Percentiles rank a stretch among this genome's conserved stretches.
Conservation (phyloP, 768 basidiomycete genomes). For the Terana coerulea region DNA sequence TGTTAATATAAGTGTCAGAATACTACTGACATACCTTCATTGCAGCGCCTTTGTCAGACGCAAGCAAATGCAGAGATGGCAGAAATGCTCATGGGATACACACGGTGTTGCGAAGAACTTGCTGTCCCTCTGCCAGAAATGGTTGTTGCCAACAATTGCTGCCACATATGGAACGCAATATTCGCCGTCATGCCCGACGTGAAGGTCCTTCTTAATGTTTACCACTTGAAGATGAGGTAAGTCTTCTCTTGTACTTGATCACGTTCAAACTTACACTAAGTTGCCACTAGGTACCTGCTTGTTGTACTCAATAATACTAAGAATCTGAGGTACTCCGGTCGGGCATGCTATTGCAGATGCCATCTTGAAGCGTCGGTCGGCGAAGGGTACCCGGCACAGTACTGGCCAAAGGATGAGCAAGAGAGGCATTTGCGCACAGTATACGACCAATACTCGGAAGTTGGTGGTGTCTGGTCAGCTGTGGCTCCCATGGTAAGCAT, state of each 20-base stretch:
- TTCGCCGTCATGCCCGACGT: too few species aligned
- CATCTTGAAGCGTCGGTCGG: not conserved
- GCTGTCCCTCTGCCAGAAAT: too few species aligned
- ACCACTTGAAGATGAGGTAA: not conserved
- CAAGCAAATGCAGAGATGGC: too few species aligned
- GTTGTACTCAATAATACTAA: not conserved
- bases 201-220: too few species aligned
- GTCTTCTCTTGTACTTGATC: not conserved
- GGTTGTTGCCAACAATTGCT: too few species aligned
- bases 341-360: not conserved
- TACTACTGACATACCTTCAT: too few species aligned
- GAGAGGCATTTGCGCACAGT: not conserved
- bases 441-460: not conserved
- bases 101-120: too few species aligned
- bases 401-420: not conserved
- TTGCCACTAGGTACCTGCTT: not conserved
- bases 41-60: too few species aligned
- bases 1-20: too few species aligned
- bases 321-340: not conserved
- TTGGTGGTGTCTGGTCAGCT: slow-evolving; percentile 3
- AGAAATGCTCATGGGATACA: too few species aligned
- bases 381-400: slow-evolving; percentile 1
- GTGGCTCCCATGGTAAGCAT: slow-evolving; percentile 3
- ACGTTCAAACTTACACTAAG: not conserved
- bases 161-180: too few species aligned